Conservation (phyloP, 2,329 filamentous ascomycete species). For the Alternaria triticina region DNA sequence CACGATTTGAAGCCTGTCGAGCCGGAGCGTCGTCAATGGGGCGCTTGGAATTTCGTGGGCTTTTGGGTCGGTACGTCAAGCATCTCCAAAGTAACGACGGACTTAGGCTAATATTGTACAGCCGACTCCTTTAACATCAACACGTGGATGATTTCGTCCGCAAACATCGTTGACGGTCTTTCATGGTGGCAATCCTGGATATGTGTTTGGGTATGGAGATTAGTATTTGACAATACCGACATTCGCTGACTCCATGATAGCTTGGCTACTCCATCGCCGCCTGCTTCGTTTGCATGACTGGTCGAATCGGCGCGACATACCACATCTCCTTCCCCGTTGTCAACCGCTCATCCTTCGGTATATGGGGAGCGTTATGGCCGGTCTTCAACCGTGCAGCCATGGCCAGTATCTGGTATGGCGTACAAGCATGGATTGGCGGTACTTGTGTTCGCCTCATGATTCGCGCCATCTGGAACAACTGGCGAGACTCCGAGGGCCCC, state of each 20-base stretch:
- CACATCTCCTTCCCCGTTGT: constrained; percentile 90
- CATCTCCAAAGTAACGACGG: background rate
- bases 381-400: constrained; percentile 88
- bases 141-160: constrained; percentile 91
- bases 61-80: constrained; percentile 72
- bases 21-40: constrained; percentile 80
- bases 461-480: constrained; percentile 77
- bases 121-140: constrained; percentile 62
- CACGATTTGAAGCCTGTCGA: constrained; percentile 80
- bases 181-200: constrained; percentile 84
- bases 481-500: constrained; percentile 53
- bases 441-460: constrained; percentile 90
- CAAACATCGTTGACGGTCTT: constrained; percentile 77
- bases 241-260: constrained; percentile 15
- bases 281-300: constrained; percentile 73
- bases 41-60: constrained; percentile 83
- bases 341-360: constrained; percentile 78
- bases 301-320: constrained; percentile 83
- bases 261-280: constrained; percentile 80
- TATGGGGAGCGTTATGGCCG: constrained; percentile 89
- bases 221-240: background rate
- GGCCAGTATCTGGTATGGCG: constrained; percentile 87
- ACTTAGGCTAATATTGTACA: constrained; percentile 21
- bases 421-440: constrained; percentile 82
- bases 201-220: constrained; percentile 70